Percentiles rank a stretch among this genome's conserved stretches.
Evolutionary conservation across 192 early-diverging fungal species (phyloP).

Genomic region (Backusella mclennaniae): DNA sequence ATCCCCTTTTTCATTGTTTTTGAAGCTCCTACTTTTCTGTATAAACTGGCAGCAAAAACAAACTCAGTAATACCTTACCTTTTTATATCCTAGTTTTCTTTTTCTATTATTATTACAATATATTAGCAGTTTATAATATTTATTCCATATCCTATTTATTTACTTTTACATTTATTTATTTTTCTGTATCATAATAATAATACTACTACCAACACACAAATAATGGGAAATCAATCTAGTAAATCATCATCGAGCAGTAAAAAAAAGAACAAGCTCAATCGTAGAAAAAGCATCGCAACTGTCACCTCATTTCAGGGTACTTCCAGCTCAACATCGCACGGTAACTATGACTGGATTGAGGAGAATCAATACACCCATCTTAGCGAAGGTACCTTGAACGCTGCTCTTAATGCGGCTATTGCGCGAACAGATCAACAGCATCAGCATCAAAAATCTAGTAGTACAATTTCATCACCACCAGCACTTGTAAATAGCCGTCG

Average conservation of each 20-base stretch:
- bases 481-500: conserved; percentile 9
- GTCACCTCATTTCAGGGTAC: conserved; percentile 12
- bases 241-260: conserved; percentile 22
- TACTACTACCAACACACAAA: background rate
- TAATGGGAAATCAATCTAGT: conserved; percentile 39
- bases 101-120: background rate
- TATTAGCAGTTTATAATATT: background rate
- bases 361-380: background rate
- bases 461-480: background rate
- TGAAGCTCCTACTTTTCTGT: background rate
- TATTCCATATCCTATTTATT: background rate
- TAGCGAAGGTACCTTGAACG: background rate
- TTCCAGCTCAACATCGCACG: conserved; percentile 9
- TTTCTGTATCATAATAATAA: background rate
- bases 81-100: background rate
- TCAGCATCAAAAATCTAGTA: background rate
- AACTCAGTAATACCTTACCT: background rate
- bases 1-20: background rate
- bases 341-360: conserved; percentile 33
- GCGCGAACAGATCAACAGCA: background rate
- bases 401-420: conserved; percentile 6
- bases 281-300: conserved; percentile 14
- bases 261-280: conserved; percentile 15
- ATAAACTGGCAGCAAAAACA: background rate
- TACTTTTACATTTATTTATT: background rate